phyloP scores from a whole-genome alignment of 2,329 filamentous ascomycete genomes.

The Clonostachys chloroleuca region DNA sequence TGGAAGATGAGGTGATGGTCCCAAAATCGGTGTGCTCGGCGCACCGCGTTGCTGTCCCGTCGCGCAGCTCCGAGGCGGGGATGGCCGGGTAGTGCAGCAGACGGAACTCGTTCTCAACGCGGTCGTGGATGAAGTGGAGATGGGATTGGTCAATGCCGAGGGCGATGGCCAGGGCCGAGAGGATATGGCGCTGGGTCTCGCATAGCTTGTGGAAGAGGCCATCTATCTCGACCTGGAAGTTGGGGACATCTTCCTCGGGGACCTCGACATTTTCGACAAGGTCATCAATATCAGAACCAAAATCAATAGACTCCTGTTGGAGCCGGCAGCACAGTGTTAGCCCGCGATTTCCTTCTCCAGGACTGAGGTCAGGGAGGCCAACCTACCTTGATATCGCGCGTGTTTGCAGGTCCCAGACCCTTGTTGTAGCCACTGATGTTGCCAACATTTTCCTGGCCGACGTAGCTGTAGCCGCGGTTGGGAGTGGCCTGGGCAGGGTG shows the following conservation, averaged over 20 bases:
- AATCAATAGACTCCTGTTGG: conserved; percentile 30
- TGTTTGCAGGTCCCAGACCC: neutral
- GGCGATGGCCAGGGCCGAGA: conserved; percentile 22
- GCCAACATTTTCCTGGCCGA: conserved; percentile 19
- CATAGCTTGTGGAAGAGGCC: conserved; percentile 22
- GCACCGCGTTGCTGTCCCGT: conserved; percentile 17
- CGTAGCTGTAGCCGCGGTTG: conserved; percentile 19
- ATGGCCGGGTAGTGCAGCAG: conserved; percentile 10
- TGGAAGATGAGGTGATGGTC: conserved; percentile 20
- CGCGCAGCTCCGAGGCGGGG: conserved; percentile 14
- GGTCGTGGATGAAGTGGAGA: conserved; percentile 2
- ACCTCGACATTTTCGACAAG: conserved; percentile 30
- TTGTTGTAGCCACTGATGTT: conserved; percentile 14
- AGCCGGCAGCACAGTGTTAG: neutral
- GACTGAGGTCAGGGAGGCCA: neutral
- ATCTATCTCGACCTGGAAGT: conserved; percentile 22
- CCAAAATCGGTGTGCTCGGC: conserved; percentile 24
- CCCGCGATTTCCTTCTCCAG: neutral
- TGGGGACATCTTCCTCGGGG: conserved; percentile 24
- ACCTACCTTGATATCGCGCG: conserved; percentile 2
- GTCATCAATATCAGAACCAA: conserved; percentile 23
- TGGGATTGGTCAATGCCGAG: conserved; percentile 17
- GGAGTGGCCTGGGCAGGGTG: conserved; percentile 19
- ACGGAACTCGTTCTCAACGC: conserved; percentile 8
- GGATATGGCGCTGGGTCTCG: conserved; percentile 14